These are phyloP conservation scores for Linnemannia elongata DNA, from an alignment of 192 early-diverging fungal species.

Conservation along the genomic window DNA sequence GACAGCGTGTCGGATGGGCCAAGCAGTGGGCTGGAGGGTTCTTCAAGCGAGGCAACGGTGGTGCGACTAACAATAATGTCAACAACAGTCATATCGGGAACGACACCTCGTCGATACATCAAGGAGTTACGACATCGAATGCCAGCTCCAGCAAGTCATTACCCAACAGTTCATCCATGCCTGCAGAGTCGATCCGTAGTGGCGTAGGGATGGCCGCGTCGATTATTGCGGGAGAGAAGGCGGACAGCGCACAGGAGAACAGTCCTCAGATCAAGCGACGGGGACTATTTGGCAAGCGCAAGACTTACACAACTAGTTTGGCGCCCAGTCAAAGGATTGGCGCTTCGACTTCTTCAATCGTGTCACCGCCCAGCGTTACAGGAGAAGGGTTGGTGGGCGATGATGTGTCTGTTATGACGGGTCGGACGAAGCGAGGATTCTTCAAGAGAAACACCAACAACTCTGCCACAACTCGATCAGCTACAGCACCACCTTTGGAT, in stretches of 20 bases:
- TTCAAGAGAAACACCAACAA: constrained; percentile 31
- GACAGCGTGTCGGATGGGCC: constrained; percentile 66
- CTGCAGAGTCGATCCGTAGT: neutral
- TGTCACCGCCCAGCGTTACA: neutral
- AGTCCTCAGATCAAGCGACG: constrained; percentile 27
- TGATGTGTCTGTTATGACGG: constrained; percentile 10
- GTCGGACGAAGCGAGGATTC: constrained; percentile 28
- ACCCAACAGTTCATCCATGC: neutral
- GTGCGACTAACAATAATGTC: constrained; percentile 1
- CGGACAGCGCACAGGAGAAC: constrained; percentile 14
- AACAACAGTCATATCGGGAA: neutral
- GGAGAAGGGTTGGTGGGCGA: constrained; percentile 5
- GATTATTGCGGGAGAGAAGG: constrained; percentile 5
- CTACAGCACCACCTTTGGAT: constrained; percentile 5
- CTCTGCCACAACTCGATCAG: neutral
- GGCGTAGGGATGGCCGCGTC: neutral
- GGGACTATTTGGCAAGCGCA: constrained; percentile 41
- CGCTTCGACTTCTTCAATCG: neutral
- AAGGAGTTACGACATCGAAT: neutral
- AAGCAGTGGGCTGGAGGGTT: constrained; percentile 66
- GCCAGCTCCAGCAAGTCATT: constrained; percentile 23
- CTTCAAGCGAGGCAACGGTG: constrained; percentile 36
- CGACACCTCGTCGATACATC: neutral
- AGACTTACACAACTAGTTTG: neutral
- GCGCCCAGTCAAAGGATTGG: neutral